phyloP scores from a whole-genome alignment of 208 protist genomes.

The Endotrypanum monterogeii region DNA sequence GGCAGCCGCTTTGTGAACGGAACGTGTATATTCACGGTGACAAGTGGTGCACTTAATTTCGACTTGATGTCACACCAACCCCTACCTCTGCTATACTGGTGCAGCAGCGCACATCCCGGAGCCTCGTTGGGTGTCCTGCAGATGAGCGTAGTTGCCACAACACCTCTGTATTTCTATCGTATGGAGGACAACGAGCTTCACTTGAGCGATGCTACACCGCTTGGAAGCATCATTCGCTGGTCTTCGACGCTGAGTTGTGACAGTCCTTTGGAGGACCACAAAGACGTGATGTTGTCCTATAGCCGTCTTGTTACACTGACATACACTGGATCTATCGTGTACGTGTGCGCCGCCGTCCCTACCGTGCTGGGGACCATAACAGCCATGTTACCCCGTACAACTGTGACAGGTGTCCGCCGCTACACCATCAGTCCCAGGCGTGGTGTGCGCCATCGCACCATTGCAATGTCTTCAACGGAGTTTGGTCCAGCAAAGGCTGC shows the following conservation, averaged over 20 bases:
- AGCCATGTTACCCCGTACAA: not conserved
- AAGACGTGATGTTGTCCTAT: not conserved
- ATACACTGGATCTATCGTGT: not conserved
- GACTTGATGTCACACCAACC: not conserved
- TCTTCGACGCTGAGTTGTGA: not conserved
- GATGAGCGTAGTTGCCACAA: not conserved
- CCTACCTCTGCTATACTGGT: conserved; percentile 1
- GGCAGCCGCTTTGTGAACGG: conserved; percentile 1
- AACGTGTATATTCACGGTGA: conserved; percentile 3
- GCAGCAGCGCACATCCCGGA: not conserved
- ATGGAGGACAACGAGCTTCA: not conserved
- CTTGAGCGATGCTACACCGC: not conserved
- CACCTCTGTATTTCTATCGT: not conserved
- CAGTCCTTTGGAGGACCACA: not conserved
- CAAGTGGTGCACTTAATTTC: not conserved
- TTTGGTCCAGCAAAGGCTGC: not conserved
- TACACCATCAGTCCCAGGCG: not conserved
- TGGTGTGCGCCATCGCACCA: conserved; percentile 11
- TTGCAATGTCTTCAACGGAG: conserved; percentile 4
- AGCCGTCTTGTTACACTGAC: not conserved
- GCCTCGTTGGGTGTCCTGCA: not conserved
- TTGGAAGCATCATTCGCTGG: not conserved
- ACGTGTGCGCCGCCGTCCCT: conserved; percentile 4
- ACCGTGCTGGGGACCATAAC: not conserved
- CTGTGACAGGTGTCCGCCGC: not conserved